Conservation (phyloP, 2,329 filamentous ascomycete species). For the Colletotrichum orbiculare region DNA sequence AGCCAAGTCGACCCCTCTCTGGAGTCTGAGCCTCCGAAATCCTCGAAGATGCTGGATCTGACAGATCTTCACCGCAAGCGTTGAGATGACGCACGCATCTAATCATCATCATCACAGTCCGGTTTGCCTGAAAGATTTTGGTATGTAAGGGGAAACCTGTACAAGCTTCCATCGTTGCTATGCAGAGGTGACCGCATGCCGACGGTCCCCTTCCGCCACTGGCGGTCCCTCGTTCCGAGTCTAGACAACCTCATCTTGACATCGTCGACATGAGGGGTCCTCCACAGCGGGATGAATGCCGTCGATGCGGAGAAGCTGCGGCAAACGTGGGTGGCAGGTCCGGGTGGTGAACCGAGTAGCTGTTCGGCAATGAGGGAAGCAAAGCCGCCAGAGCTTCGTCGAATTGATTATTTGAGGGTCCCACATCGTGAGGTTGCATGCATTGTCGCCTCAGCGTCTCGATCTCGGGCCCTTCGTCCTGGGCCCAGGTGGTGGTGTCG, state of each 20-base stretch:
- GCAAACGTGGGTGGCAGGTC: neutral
- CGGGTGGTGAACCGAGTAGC: constrained; percentile 24
- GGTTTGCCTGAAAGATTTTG: neutral
- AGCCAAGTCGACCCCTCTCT: constrained; percentile 7
- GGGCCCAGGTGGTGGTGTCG: neutral
- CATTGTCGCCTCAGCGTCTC: constrained; percentile 5
- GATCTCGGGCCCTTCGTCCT: constrained; percentile 29
- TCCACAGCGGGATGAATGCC: neutral
- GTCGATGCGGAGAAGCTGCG: neutral
- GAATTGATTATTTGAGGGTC: neutral
- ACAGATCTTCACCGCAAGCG: neutral
- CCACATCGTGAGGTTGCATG: constrained; percentile 25
- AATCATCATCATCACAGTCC: neutral
- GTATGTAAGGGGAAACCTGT: no score
- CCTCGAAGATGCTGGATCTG: constrained; percentile 14
- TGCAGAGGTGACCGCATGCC: neutral
- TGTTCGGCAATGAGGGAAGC: constrained; percentile 30
- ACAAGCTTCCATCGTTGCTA: no score
- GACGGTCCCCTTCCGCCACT: neutral
- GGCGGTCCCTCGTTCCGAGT: constrained; percentile 8
- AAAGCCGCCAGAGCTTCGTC: constrained; percentile 7
- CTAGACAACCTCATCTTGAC: neutral
- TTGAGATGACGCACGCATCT: neutral
- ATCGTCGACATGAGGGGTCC: neutral
- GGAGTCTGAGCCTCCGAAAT: constrained; percentile 24